These are phyloP conservation scores for Boletus tomentosulus DNA, from an alignment of 768 basidiomycete species.

Conservation along the genomic window DNA sequence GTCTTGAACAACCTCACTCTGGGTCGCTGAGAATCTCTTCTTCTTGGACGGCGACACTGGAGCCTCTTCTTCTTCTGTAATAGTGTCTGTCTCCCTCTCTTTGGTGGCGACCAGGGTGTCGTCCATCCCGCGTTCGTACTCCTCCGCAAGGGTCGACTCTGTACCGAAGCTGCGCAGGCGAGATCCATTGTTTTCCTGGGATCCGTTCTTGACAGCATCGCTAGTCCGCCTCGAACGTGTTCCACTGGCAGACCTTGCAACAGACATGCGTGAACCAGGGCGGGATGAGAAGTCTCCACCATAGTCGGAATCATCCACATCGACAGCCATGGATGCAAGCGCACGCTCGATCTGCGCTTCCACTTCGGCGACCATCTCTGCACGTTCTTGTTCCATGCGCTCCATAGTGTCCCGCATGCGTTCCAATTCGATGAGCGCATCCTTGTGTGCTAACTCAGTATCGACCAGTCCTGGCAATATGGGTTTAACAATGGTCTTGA, in stretches of 20 bases:
- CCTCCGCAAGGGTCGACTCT: conserved; percentile 76
- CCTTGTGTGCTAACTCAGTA: conserved; percentile 76
- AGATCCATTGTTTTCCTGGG: conserved; percentile 23
- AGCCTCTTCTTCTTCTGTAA: conserved; percentile 53
- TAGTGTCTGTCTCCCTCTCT: conserved; percentile 49
- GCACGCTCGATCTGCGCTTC: conserved; percentile 89
- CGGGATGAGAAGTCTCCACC: conserved; percentile 52
- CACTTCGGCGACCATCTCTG: conserved; percentile 89
- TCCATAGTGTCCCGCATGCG: conserved; percentile 84
- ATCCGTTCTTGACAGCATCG: conserved; percentile 47
- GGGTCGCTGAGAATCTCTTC: conserved; percentile 78
- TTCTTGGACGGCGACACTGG: conserved; percentile 45
- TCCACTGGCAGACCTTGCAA: conserved; percentile 41
- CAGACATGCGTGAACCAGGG: conserved; percentile 63
- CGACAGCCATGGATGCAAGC: conserved; percentile 79
- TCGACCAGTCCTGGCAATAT: conserved; percentile 63
- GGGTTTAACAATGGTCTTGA: not conserved
- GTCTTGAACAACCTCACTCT: conserved; percentile 61
- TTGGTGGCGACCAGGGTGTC: conserved; percentile 34
- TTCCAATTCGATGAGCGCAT: conserved; percentile 77
- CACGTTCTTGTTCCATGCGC: conserved; percentile 80
- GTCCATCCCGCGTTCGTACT: conserved; percentile 46
- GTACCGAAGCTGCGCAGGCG: conserved; percentile 70
- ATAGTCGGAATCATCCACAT: conserved; percentile 70
- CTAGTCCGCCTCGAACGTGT: conserved; percentile 58